These are phyloP conservation scores for Leucosporidium creatinivorum DNA, from an alignment of 768 basidiomycete genomes.

Conservation along the genomic window DNA sequence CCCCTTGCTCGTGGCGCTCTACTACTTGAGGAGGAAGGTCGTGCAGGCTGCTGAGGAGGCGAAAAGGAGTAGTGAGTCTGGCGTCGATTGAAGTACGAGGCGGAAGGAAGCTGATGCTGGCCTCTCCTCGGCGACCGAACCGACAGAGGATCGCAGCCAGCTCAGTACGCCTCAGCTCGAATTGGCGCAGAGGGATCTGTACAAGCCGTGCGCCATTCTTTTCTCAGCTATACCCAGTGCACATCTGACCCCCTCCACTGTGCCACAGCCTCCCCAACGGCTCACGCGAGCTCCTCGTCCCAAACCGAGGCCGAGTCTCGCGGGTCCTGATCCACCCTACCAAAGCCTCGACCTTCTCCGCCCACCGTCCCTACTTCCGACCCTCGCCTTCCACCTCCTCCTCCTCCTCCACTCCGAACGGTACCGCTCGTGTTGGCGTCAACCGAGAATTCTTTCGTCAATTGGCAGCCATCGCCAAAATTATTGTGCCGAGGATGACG, in stretches of 20 bases:
- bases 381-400: neutral
- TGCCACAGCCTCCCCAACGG: conserved; percentile 22
- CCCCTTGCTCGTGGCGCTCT: neutral
- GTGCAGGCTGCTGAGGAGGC: no score
- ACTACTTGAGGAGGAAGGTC: no score
- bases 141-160: conserved; percentile 4
- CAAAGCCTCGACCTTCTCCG: conserved; percentile 30
- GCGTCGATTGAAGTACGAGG: no score
- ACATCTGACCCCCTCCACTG: neutral
- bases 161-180: conserved; percentile 34
- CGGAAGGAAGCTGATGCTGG: neutral
- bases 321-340: conserved; percentile 34
- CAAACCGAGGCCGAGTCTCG: conserved; percentile 26
- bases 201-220: conserved; percentile 12
- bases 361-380: conserved; percentile 31
- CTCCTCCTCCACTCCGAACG: neutral
- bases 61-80: no score
- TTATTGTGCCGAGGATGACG: conserved; percentile 32
- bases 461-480: conserved; percentile 32
- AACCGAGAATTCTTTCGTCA: conserved; percentile 38
- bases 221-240: neutral
- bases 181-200: conserved; percentile 31
- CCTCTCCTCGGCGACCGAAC: no score
- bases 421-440: conserved; percentile 25
- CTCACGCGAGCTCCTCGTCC: conserved; percentile 34